Conservation (phyloP, 2,329 filamentous ascomycete species). For the Ceratocystis eucalypticola region DNA sequence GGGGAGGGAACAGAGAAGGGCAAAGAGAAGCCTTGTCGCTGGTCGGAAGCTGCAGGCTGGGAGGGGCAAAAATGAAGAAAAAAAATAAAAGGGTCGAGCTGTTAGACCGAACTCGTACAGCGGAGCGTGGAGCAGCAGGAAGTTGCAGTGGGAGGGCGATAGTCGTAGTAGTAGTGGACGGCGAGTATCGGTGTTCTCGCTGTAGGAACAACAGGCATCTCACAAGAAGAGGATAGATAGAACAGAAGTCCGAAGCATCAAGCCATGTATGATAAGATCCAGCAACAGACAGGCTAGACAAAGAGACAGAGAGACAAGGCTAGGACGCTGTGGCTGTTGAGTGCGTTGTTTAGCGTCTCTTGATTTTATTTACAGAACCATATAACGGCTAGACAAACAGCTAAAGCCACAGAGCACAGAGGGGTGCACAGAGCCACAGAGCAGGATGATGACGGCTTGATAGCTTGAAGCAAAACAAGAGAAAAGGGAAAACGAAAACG, state of each 20-base stretch:
- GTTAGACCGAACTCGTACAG: slow-evolving; percentile 1
- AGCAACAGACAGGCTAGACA: background rate
- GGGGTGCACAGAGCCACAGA: too few relatives aligned
- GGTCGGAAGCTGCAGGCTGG: background rate
- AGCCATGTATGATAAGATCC: too few relatives aligned
- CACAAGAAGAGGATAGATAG: background rate
- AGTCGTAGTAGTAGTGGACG: background rate
- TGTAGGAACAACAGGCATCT: background rate
- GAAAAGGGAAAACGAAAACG: too few relatives aligned
- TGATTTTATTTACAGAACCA: too few relatives aligned
- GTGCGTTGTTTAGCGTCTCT: too few relatives aligned
- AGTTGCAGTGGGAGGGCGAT: background rate
- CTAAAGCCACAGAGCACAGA: too few relatives aligned
- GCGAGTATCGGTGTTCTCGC: background rate
- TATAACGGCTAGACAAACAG: too few relatives aligned
- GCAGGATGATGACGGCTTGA: too few relatives aligned
- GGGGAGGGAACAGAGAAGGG: too few relatives aligned
- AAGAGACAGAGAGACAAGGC: background rate
- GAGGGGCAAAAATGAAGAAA: slow-evolving; percentile 6
- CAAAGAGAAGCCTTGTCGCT: background rate
- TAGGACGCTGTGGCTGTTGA: background rate
- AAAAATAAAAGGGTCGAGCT: slow-evolving; percentile 14
- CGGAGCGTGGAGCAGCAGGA: slow-evolving; percentile 7
- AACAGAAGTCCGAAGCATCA: background rate
- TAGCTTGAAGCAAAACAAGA: too few relatives aligned